Evolutionary conservation across 345 rosid genomes (phyloP).

Genomic region (Pistacia atlantica): DNA sequence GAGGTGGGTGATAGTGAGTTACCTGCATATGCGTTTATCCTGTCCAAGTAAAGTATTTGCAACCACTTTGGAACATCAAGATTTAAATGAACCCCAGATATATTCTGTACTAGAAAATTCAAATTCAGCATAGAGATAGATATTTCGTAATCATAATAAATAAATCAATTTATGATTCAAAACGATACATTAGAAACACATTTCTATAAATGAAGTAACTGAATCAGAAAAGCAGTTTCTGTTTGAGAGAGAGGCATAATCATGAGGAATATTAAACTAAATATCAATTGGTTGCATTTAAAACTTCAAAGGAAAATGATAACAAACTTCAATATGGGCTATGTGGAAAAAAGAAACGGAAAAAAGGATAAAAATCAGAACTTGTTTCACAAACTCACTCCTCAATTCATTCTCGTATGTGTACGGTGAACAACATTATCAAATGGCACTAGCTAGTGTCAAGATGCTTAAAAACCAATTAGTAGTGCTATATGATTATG

Average conservation of each 20-base stretch:
- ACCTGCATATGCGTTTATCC: conserved; percentile 79
- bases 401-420: neutral
- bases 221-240: neutral
- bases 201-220: neutral
- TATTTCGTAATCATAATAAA: neutral
- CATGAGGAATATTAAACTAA: neutral
- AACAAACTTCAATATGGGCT: neutral
- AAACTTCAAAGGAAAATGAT: neutral
- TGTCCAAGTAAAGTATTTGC: conserved; percentile 70
- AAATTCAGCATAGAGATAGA: conserved; percentile 27
- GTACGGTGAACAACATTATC: neutral
- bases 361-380: neutral
- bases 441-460: neutral
- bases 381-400: neutral
- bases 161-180: conserved; percentile 12
- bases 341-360: neutral
- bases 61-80: conserved; percentile 83
- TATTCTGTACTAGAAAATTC: conserved; percentile 63
- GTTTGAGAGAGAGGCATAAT: neutral
- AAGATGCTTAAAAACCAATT: neutral
- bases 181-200: neutral
- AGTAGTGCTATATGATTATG: neutral
- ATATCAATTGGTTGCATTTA: neutral
- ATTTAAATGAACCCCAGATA: conserved; percentile 67
- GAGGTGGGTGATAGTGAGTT: conserved; percentile 20